Conservation (phyloP, 805 yeast genomes). For the Torulaspora quercuum region DNA sequence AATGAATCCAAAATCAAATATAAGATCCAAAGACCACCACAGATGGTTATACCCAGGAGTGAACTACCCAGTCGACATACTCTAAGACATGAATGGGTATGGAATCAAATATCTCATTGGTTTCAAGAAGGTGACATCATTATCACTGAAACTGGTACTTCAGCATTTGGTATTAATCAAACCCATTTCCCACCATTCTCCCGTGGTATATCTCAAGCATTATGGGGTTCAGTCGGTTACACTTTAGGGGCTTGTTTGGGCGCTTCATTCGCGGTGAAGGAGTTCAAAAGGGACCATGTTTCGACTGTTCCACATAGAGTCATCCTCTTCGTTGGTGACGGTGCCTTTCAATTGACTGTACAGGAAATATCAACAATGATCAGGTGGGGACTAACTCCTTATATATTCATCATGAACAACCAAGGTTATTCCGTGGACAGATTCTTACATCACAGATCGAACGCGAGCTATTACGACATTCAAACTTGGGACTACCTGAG, state of each 20-base stretch:
- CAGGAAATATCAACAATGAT: constrained; percentile 62
- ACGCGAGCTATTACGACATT: constrained; percentile 53
- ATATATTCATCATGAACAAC: constrained; percentile 57
- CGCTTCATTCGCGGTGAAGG: constrained; percentile 56
- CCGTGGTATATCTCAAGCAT: constrained; percentile 55
- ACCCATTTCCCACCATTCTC: constrained; percentile 51
- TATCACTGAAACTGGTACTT: constrained; percentile 63
- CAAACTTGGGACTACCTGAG: constrained; percentile 57
- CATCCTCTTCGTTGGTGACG: constrained; percentile 62
- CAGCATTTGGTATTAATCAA: constrained; percentile 59
- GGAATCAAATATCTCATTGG: constrained; percentile 51
- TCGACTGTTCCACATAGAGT: constrained; percentile 43
- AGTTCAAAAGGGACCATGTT: constrained; percentile 25
- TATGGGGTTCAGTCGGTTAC: constrained; percentile 67
- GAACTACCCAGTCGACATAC: constrained; percentile 20
- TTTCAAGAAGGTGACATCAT: constrained; percentile 55
- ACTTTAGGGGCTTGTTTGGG: constrained; percentile 64
- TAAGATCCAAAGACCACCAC: constrained; percentile 15
- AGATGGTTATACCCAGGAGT: constrained; percentile 29
- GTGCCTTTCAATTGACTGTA: constrained; percentile 63
- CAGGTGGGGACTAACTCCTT: constrained; percentile 52
- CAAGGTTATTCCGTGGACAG: constrained; percentile 67
- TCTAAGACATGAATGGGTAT: constrained; percentile 45
- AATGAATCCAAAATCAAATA: constrained; percentile 33
- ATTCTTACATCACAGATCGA: constrained; percentile 53